Evolutionary conservation across 1,139 yeast species (phyloP).

Genomic region (Zygosaccharomyces sapae): DNA sequence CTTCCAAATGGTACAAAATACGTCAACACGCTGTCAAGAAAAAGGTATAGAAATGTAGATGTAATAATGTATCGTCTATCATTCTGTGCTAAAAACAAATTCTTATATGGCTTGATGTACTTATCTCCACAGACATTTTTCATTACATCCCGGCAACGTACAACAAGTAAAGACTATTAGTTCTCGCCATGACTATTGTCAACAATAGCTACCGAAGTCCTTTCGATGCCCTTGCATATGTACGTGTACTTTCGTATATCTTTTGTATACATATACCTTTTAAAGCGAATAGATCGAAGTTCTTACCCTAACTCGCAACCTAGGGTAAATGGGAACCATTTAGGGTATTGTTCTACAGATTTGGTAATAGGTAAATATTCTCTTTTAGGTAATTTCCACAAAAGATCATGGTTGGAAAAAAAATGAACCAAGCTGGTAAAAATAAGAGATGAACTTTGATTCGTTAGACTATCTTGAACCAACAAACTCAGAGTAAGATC

Average conservation of each 20-base stretch:
- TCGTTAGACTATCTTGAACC: conserved; percentile 2
- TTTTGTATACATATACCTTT: background rate
- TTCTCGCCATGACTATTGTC: no score
- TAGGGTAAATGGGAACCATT: background rate
- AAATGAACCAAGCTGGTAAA: conserved; percentile 1
- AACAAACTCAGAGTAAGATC: conserved; percentile 2
- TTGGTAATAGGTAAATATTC: conserved; percentile 1
- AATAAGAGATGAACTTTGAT: conserved; percentile 2
- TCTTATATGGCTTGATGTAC: no score
- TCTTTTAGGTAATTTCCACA: conserved; percentile 3
- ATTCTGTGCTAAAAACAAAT: no score
- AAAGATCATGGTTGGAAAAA: background rate
- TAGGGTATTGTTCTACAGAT: background rate
- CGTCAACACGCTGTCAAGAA: no score
- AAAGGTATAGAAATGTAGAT: no score
- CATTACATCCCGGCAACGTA: no score
- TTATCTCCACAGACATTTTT: no score
- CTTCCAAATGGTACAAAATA: no score
- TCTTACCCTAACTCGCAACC: background rate
- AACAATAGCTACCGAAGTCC: no score
- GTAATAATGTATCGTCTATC: no score
- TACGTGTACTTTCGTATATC: background rate
- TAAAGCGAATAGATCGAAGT: background rate
- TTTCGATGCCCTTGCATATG: background rate
- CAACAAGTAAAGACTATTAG: no score